A percentile compares a stretch with the other conserved stretches of the same genome.
Conservation (phyloP, 257 asterid species). For the Cordia subcordata region DNA sequence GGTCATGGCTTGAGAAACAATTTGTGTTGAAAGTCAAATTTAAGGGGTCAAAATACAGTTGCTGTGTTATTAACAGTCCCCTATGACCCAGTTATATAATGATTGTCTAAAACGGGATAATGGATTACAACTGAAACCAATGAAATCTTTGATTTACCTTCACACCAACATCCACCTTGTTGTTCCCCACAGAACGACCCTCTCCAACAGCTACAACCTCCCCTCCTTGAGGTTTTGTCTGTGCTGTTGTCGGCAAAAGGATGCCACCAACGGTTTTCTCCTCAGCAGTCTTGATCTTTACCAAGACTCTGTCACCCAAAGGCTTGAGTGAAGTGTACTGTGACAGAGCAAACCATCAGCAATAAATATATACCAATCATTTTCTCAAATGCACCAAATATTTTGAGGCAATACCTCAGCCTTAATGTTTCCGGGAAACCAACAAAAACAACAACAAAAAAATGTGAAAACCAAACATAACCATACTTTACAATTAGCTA, state of each 20-base stretch:
- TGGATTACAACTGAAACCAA: not conserved
- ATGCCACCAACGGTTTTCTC: slow-evolving; percentile 92
- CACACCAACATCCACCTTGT: slow-evolving; percentile 64
- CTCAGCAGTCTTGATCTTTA: slow-evolving; percentile 71
- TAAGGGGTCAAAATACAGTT: too few species aligned
- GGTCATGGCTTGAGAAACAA: too few species aligned
- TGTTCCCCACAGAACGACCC: slow-evolving; percentile 79
- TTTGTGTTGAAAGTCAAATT: too few species aligned
- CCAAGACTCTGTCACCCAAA: slow-evolving; percentile 87
- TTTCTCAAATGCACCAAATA: not conserved
- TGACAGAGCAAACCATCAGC: slow-evolving; percentile 10
- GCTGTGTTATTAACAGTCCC: too few species aligned
- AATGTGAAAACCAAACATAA: not conserved
- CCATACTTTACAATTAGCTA: too few species aligned
- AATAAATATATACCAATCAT: not conserved
- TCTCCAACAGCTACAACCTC: slow-evolving; percentile 96
- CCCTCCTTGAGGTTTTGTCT: slow-evolving; percentile 72
- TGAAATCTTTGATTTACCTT: slow-evolving; percentile 36
- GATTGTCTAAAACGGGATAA: too few species aligned
- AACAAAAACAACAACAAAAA: not conserved
- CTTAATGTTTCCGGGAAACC: not conserved
- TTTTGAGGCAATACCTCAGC: not conserved
- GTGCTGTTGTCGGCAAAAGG: slow-evolving; percentile 70
- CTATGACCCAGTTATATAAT: too few species aligned
- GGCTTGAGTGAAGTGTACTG: slow-evolving; percentile 96